Base-by-base conservation (phyloP, 345 rosid genomes). In the Aquilaria yunnanensis region DNA sequence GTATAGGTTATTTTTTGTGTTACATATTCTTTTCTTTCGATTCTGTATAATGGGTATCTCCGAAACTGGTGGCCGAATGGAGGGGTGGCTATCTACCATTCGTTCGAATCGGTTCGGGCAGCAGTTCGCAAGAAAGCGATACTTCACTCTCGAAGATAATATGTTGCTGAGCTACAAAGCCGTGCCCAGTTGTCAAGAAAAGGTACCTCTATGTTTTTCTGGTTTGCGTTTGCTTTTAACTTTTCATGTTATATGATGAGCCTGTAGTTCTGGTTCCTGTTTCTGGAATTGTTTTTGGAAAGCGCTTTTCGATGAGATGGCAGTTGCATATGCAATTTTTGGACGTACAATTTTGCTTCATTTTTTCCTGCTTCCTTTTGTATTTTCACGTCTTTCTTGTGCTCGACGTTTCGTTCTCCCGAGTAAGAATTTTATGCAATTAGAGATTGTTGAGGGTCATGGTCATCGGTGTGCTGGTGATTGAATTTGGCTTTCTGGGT, bases 81-180 rank as follows among this genome's bases (percentile, higher is more conserved):
- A 88, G 65, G 99, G 99, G 29, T 94, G 99, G 97, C 75, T 94
- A 43, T 83, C 83, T 67, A 77, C 83, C 45, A 80, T 94, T 43
- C 87, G 94, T 68, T 80, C 84, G 32, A 85, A 79, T 72, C 85
- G 96, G 67, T 76, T 94, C 70, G 92, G 99, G 23, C 76, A 81
- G 31, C 95, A 83, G 57, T 81, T 77, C 67, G 86, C 96, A 16
- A 75, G 91, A 56, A 94, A 87, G 75, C 80, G 97, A 64, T 94
- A 85, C 64, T 88, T 83, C 65, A 62, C 82, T 83, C 93, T 90
- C 66, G 76, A 60, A 66, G 82, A 82, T 33, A 76, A 81, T 72
- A 62, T 55, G 61, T 91, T 90, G 75, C 76, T 70, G 61, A 82
- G 85, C 79, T 88, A 74, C 68, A 88, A 86, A 75, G 55, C 80